Base-by-base conservation (phyloP, 768 basidiomycete genomes). In the Suillus occidentalis region DNA sequence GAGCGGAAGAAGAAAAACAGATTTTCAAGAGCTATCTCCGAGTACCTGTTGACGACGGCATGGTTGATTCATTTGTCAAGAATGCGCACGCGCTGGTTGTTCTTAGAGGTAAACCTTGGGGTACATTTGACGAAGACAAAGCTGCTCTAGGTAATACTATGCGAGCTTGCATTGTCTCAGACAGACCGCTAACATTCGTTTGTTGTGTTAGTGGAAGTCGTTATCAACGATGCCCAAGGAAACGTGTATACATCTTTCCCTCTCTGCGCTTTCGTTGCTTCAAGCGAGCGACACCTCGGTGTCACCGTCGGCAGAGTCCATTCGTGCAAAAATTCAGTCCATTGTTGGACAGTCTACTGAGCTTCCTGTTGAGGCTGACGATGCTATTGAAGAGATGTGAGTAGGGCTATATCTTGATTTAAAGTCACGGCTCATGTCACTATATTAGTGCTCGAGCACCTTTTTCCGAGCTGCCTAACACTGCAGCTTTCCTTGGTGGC, bases 401-500 rank as follows among this genome's bases (percentile, higher is more conserved):
- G 91, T 84, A 6, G 2, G 55, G 56, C 12, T 65, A 65, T 40
- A 20, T 52, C 37, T 42, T 56, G 28, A 16, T 58, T n/a, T 52
- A 8, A 49, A 8, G 9, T 36, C n/a, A 28, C 18, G 16, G 34
- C 57, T 68, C 67, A 63, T 60, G 64, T 18, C 10, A 13, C 12
- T 18, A 4, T 14, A 3, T 12, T 71, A 95, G 94, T 63, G 88
- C 82, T 13, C 90, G 95, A 2, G 83, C 94, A 9, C 92, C 91
- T 2, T 88, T 84, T 0, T 89, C 93, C 4, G 94, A 97, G 71
- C 78, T 99, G 4, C 97, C 97, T 7, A 99, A 95, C 68, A 95
- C 89, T 2, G 94, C 97, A 0, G 96, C 96, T 2, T 87, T 99
- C 72, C 80, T 98, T 0, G 97, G 97, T 1, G 97, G 97, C 3